Evolutionary conservation across 306 rosid genomes (phyloP).

Genomic region (Trifolium fragiferum): DNA sequence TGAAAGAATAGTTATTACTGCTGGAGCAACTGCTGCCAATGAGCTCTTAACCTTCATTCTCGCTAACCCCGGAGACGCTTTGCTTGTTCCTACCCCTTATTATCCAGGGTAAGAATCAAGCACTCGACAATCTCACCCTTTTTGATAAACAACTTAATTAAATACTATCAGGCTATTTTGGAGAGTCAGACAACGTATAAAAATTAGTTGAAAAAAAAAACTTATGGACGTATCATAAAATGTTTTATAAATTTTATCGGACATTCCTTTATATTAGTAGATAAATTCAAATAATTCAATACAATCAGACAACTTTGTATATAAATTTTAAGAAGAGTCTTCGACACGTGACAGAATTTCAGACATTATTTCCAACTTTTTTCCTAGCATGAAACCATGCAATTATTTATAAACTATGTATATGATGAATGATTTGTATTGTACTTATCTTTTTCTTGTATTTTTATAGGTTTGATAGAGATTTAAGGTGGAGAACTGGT

Average conservation of each 20-base stretch:
- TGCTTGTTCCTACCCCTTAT: constrained; percentile 90
- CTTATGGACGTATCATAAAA: no score
- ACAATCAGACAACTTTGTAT: no score
- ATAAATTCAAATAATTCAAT: no score
- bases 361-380: no score
- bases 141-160: background rate
- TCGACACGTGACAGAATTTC: no score
- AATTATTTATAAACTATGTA: background rate
- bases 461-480: constrained; percentile 78
- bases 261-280: no score
- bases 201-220: no score
- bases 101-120: constrained; percentile 80
- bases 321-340: no score
- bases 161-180: no score
- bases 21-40: constrained; percentile 96
- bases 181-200: no score
- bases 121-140: background rate
- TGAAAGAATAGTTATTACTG: constrained; percentile 74
- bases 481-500: constrained; percentile 94
- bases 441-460: background rate
- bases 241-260: no score
- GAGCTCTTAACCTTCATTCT: constrained; percentile 86
- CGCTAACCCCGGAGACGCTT: constrained; percentile 82
- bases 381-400: background rate
- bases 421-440: background rate